Evolutionary conservation across 768 basidiomycete species (phyloP), one percentile per base, ranked within the genome.

Genomic region (Ramaria sp.): DNA sequence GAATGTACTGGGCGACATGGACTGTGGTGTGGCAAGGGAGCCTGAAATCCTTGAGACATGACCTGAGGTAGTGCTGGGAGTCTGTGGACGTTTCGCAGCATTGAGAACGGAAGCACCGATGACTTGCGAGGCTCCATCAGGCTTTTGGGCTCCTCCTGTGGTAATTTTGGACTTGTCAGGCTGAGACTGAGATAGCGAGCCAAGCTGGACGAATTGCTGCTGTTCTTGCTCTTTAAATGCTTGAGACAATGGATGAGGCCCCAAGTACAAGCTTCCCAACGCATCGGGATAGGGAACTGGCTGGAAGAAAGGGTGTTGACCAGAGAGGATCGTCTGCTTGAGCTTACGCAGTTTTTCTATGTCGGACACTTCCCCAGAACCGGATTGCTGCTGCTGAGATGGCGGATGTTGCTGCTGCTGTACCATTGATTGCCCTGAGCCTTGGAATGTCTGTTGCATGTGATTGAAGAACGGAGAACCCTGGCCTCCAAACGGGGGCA

Each of bases 331-430:
- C 55, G 78, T 71, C 22, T 79, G 72, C 68, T 90, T 89, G 67
- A 90, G 80, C 56, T 81, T 81, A 69, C 88, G 81, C 59, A 90
- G 76, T 33, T 83, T 76, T 66, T 88, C 84, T 60, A 89, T 77
- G 70, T 88, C 88, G 65, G 59, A 49, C 27, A 49, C 39, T n/a
- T 54, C 31, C 19, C 17, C 41, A 41, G 57, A 41, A 31, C 17
- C 22, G 47, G 58, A 33, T 22, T 57, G 17, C 51, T 33, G 41
- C 13, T 20, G 37, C 33, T 22, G 13, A 13, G 10, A 7, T 9
- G 33, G 10, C 3, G 31, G 37, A 17, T 52, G 51, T 34, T 34
- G 37, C 20, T 39, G 33, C 31, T 37, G 37, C 31, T 51, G 49
- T 1, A 51, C 20, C n/a, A 15, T 7, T 12, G 49, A 11, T 15